A percentile compares a stretch with the other conserved stretches of the same genome.
Evolutionary conservation across 2,329 filamentous ascomycete species (phyloP).

Genomic region (Saccharata proteae): DNA sequence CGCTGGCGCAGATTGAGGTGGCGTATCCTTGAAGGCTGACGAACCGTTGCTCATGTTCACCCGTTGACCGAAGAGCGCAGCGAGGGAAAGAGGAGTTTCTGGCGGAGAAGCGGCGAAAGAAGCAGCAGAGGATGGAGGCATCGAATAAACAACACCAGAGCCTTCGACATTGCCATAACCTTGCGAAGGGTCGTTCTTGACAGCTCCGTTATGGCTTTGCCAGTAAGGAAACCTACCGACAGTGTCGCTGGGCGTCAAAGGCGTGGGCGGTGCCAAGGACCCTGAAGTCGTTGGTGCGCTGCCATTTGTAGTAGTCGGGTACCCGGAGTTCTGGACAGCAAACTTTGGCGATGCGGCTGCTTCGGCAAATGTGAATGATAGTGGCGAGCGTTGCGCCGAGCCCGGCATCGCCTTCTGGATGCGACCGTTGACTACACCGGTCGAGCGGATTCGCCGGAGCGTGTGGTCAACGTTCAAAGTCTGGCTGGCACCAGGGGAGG

Average conservation of each 20-base stretch:
- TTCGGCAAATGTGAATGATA: conserved; percentile 34
- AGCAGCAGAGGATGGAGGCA: conserved; percentile 21
- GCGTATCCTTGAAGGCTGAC: conserved; percentile 32
- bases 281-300: conserved; percentile 15
- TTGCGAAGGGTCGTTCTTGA: conserved; percentile 16
- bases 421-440: conserved; percentile 33
- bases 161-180: conserved; percentile 29
- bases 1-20: conserved; percentile 38
- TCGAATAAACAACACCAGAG: conserved; percentile 22
- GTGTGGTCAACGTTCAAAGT: conserved; percentile 20
- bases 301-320: conserved; percentile 22
- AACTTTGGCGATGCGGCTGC: conserved; percentile 35
- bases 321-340: conserved; percentile 25
- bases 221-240: conserved; percentile 27
- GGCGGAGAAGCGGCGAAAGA: conserved; percentile 31
- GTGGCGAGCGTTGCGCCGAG: conserved; percentile 36
- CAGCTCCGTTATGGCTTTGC: conserved; percentile 25
- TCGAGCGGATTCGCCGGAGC: conserved; percentile 37
- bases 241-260: conserved; percentile 33
- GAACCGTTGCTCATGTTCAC: conserved; percentile 6
- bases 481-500: conserved; percentile 20
- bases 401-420: conserved; percentile 34
- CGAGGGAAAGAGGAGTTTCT: conserved; percentile 26
- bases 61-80: conserved; percentile 1
- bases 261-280: conserved; percentile 36